These are phyloP conservation scores for Scutellaria minor DNA, from an alignment of 257 asterid genomes.

Conservation along the genomic window DNA sequence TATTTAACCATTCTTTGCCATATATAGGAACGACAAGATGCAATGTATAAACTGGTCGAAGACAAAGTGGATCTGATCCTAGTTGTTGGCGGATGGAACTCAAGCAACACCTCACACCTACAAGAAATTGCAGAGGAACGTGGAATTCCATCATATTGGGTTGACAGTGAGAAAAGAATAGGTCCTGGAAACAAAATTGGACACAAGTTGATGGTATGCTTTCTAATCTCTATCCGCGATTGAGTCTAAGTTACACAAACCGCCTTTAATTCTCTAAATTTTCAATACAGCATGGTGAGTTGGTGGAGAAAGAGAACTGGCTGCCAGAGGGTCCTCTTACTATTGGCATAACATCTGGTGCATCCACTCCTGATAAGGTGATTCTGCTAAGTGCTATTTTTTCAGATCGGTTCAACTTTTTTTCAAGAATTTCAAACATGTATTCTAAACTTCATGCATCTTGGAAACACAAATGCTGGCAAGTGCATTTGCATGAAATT, in stretches of 20 bases:
- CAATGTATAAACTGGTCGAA: constrained; percentile 94
- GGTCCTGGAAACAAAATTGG: constrained; percentile 93
- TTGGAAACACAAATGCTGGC: not conserved
- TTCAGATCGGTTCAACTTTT: constrained; percentile 2
- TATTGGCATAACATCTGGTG: constrained; percentile 94
- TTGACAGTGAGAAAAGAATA: constrained; percentile 81
- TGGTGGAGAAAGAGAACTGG: constrained; percentile 89
- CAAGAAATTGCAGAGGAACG: constrained; percentile 95
- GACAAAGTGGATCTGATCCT: constrained; percentile 80
- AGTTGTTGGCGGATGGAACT: constrained; percentile 99
- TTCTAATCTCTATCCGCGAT: constrained; percentile 23
- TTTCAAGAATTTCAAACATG: not conserved
- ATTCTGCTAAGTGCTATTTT: not conserved
- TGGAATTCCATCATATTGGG: constrained; percentile 96
- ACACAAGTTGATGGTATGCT: constrained; percentile 73
- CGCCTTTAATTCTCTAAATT: constrained; percentile 7
- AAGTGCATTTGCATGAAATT: too few species aligned
- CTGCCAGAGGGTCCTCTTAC: constrained; percentile 93
- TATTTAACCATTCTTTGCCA: constrained; percentile 30
- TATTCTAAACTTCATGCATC: not conserved
- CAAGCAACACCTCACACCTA: constrained; percentile 97
- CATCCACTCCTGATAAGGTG: constrained; percentile 99
- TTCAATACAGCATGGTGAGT: constrained; percentile 85
- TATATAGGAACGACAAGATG: constrained; percentile 95
- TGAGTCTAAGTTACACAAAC: not conserved